Conservation (phyloP, 805 yeast genomes). For the Barnettozyma vustinii region DNA sequence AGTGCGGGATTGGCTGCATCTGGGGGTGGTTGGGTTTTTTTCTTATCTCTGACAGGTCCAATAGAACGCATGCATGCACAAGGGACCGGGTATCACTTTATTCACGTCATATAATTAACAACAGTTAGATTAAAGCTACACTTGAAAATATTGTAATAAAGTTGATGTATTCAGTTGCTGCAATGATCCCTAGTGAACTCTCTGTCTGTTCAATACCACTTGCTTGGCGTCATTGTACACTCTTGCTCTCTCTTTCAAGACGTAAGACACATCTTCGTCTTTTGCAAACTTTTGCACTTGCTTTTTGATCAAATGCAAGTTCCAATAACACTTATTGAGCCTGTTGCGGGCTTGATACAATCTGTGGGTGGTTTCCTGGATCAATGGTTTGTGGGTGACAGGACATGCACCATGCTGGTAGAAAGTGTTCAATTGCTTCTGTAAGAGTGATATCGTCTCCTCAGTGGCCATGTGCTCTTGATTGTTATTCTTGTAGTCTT, state of each 20-base stretch:
- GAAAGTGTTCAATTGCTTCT: background rate
- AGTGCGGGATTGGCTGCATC: no score
- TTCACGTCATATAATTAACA: no score
- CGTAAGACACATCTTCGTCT: conserved; percentile 23
- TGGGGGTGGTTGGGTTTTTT: no score
- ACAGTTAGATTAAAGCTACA: no score
- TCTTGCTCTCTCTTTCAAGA: conserved; percentile 26
- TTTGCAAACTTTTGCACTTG: conserved; percentile 10
- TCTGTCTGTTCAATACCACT: conserved; percentile 13
- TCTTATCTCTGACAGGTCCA: no score
- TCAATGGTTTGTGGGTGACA: conserved; percentile 3
- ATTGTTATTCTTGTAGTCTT: conserved; percentile 11
- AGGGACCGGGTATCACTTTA: no score
- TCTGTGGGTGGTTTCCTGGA: background rate
- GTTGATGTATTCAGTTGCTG: no score
- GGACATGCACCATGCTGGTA: conserved; percentile 2
- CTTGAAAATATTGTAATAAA: no score
- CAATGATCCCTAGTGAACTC: background rate
- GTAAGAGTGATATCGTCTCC: background rate
- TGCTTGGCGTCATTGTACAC: conserved; percentile 25
- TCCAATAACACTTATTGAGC: conserved; percentile 8
- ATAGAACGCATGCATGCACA: no score
- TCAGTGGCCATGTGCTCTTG: conserved; percentile 5
- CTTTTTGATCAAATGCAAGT: conserved; percentile 12
- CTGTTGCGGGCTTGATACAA: conserved; percentile 5